Base-by-base conservation (phyloP, 2,329 filamentous ascomycete genomes). In the Penicillium glabrum region DNA sequence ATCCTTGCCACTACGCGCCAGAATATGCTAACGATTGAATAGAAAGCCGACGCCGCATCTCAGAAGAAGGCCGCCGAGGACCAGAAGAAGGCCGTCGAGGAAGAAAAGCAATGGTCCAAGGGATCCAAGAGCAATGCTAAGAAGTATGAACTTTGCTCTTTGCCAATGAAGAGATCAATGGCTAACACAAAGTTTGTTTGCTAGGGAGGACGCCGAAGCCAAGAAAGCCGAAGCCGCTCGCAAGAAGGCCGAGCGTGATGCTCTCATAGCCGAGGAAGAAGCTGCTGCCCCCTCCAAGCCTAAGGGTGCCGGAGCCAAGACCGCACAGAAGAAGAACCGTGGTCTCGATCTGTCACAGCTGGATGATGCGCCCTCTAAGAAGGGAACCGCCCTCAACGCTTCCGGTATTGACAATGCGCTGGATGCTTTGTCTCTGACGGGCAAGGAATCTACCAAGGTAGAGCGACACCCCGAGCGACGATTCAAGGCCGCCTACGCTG, bases 171-270 rank as follows among this genome's bases (percentile, higher is more conserved):
- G 14, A 23, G 19, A 46, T 37, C n/a, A 16, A 53, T n/a, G 10
- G 31, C 19, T 37, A 52, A 54, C 33, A 54, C 29, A 44, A 39
- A 16, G 49, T 41, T 53, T 19, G 13, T 27, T 41, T 48, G 50
- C 62, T 66, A 96, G 93, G 72, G 91, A 96, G 67, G 88, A 89
- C 35, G 91, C 93, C 53, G 90, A 89, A 49, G 87, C 87, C 49
- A 96, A 93, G 77, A 92, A 89, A 66, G 89, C 89, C 54, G 91
- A 96, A 71, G 84, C 82, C 54, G 90, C 89, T 2, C 86, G 88
- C 55, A 96, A 96, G 78, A 98, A 96, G 78, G 93, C 93, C 51
- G 95, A 98, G 73, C 89, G 89, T 49, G 93, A 96, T 1, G 91
- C 93, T 11, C 79, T 93, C 24, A 78, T 92, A 37, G 88, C 86